Conservation (phyloP, 305 asterid genomes). For the Fraxinus latifolia region DNA sequence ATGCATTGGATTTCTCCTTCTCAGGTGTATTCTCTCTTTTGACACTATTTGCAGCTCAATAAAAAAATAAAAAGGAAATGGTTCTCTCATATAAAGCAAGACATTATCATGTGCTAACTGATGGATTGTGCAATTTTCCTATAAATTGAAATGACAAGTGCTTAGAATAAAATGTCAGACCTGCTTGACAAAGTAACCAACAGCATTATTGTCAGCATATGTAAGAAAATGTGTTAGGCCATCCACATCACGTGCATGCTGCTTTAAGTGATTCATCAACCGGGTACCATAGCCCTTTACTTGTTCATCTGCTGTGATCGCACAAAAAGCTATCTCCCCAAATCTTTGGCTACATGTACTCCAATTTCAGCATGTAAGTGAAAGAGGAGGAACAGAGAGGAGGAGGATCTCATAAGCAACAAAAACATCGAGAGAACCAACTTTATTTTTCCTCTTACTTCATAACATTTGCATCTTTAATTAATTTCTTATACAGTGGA, state of each 20-base stretch:
- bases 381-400: not conserved
- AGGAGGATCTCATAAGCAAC: not conserved
- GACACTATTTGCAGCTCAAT: not conserved
- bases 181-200: conserved; percentile 98
- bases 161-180: conserved; percentile 33
- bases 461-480: not conserved
- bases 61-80: not conserved
- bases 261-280: conserved; percentile 93
- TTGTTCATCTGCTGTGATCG: conserved; percentile 94
- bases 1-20: not conserved
- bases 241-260: conserved; percentile 94
- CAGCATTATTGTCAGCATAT: conserved; percentile 98
- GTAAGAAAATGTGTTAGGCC: conserved; percentile 94
- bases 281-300: conserved; percentile 98
- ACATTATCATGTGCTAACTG: not conserved
- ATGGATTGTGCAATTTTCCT: not conserved
- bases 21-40: not conserved
- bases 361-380: conserved; percentile 14
- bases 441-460: not conserved
- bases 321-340: conserved; percentile 99
- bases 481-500: not conserved
- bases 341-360: conserved; percentile 70
- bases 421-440: conserved; percentile 3
- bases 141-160: not conserved
- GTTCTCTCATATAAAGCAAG: not conserved